Percentiles rank a stretch among this genome's conserved stretches.
These are phyloP conservation scores for Madurella fahalii DNA, from an alignment of 2,329 filamentous ascomycete genomes.

Conservation along the genomic window DNA sequence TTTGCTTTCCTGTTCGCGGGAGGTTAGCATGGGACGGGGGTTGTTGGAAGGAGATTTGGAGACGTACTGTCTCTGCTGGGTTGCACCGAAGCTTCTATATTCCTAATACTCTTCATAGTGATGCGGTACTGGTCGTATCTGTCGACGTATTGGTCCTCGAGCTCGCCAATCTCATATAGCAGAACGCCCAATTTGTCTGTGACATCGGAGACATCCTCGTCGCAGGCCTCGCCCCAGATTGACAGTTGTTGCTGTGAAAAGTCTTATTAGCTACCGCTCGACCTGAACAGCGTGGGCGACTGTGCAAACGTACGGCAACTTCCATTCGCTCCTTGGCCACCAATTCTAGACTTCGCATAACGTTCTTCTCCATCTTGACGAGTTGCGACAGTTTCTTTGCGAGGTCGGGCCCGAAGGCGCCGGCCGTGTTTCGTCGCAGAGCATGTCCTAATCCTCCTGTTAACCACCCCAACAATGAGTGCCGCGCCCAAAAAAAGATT, in stretches of 20 bases:
- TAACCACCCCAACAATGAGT: slow-evolving; percentile 20
- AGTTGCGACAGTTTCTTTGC: slow-evolving; percentile 97
- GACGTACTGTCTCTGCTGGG: slow-evolving; percentile 85
- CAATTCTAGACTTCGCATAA: slow-evolving; percentile 96
- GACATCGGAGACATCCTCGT: slow-evolving; percentile 97
- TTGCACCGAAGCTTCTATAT: slow-evolving; percentile 97
- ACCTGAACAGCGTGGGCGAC: background rate
- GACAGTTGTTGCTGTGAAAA: slow-evolving; percentile 85
- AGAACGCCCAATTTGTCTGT: slow-evolving; percentile 98
- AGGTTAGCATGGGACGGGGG: background rate
- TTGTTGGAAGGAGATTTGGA: background rate
- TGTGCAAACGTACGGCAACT: slow-evolving; percentile 69
- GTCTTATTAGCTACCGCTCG: slow-evolving; percentile 6
- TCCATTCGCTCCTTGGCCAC: slow-evolving; percentile 97
- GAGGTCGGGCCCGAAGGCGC: slow-evolving; percentile 78
- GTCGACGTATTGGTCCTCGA: slow-evolving; percentile 97
- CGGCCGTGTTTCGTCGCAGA: slow-evolving; percentile 69
- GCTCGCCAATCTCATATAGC: slow-evolving; percentile 96
- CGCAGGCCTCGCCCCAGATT: slow-evolving; percentile 90
- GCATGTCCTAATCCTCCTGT: slow-evolving; percentile 50
- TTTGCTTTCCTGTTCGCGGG: slow-evolving; percentile 75
- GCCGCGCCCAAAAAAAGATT: background rate
- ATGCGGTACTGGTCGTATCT: slow-evolving; percentile 99
- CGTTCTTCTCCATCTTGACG: slow-evolving; percentile 99
- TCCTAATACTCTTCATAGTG: slow-evolving; percentile 98